phyloP scores from a whole-genome alignment of 805 yeast species.

The Candida hungchunana region DNA sequence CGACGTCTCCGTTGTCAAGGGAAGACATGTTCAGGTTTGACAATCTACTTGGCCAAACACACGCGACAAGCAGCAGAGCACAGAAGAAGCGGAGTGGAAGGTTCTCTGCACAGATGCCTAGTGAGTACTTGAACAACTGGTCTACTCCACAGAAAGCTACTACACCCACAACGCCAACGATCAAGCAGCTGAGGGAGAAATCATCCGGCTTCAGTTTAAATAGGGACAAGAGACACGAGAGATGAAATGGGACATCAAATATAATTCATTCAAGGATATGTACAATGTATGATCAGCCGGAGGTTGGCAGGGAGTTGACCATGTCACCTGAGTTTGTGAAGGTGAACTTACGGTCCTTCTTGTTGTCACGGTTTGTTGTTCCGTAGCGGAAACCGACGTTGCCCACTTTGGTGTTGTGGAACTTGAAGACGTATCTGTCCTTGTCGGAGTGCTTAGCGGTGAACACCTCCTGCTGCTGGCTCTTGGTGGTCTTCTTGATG shows the following conservation, averaged over 20 bases:
- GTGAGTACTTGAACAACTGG: slow-evolving; percentile 20
- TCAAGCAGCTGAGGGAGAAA: slow-evolving; percentile 18
- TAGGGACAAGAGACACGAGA: slow-evolving; percentile 16
- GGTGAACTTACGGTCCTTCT: slow-evolving; percentile 74
- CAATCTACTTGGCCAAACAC: slow-evolving; percentile 25
- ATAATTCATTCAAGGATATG: neutral
- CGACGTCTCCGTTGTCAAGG: slow-evolving; percentile 28
- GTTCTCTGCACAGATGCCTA: slow-evolving; percentile 17
- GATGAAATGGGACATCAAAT: neutral
- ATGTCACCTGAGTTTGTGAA: slow-evolving; percentile 65
- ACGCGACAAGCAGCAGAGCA: slow-evolving; percentile 4
- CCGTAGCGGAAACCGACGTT: slow-evolving; percentile 91
- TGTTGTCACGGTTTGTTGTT: slow-evolving; percentile 81
- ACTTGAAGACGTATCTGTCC: slow-evolving; percentile 71
- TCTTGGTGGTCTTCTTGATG: slow-evolving; percentile 34
- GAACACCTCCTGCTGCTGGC: slow-evolving; percentile 35
- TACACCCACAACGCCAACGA: slow-evolving; percentile 7
- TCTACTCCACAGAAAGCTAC: slow-evolving; percentile 9
- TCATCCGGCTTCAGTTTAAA: slow-evolving; percentile 25
- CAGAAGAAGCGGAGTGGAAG: slow-evolving; percentile 17
- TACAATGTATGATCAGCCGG: slow-evolving; percentile 19
- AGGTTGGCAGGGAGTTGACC: slow-evolving; percentile 26
- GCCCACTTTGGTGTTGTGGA: slow-evolving; percentile 76
- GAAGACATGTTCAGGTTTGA: slow-evolving; percentile 46
- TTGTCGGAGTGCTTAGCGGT: slow-evolving; percentile 37